A percentile compares a stretch with the other conserved stretches of the same genome.
Conservation (phyloP, 495 filamentous ascomycete species). For the Sphaerosporella brunnea region DNA sequence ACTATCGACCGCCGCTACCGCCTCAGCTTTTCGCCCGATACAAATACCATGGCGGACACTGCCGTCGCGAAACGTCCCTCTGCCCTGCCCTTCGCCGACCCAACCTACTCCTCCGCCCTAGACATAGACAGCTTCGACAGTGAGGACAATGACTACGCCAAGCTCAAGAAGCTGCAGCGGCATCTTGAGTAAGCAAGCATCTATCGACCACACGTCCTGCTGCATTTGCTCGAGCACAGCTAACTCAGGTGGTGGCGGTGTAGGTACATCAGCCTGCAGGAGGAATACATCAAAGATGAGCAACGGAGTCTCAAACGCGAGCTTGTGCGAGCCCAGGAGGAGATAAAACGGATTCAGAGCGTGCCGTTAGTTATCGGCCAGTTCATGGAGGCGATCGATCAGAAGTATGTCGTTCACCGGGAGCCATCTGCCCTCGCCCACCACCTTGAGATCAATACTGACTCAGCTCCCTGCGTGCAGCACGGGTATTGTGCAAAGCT, state of each 20-base stretch:
- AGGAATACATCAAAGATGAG: conserved; percentile 99
- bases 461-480: conserved; percentile 32
- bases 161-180: conserved; percentile 83
- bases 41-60: conserved; percentile 19
- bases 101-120: conserved; percentile 46
- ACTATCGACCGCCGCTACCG: neutral
- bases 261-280: conserved; percentile 91
- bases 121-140: conserved; percentile 71
- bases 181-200: conserved; percentile 66
- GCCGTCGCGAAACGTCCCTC: conserved; percentile 23
- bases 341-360: conserved; percentile 98
- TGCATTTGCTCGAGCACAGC: too few relatives aligned
- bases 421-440: neutral
- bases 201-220: too few relatives aligned
- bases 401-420: conserved; percentile 53
- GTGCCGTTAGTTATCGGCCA: conserved; percentile 95
- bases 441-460: too few relatives aligned
- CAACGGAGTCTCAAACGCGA: conserved; percentile 95
- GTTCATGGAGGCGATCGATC: conserved; percentile 99
- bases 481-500: conserved; percentile 95
- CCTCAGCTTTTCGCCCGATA: neutral
- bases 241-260: conserved; percentile 2
- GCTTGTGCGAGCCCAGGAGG: conserved; percentile 90
- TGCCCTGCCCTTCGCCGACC: conserved; percentile 19
- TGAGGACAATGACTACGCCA: conserved; percentile 87